Conservation (phyloP, 768 basidiomycete species). For the Hirschioporus abietinus region DNA sequence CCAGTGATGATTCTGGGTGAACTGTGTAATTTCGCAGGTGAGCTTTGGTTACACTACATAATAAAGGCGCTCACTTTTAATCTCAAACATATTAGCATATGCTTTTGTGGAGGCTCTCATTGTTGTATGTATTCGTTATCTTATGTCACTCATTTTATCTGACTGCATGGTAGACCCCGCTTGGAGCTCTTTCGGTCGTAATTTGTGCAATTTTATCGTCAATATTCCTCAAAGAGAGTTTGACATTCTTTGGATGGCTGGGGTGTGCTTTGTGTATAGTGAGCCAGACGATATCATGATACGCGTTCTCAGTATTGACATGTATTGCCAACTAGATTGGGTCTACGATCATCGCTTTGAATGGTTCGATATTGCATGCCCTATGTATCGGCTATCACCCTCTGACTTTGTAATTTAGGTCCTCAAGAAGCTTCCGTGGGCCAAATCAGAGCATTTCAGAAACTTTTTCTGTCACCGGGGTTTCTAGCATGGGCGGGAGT, state of each 20-base stretch:
- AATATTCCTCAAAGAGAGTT: conserved; percentile 86
- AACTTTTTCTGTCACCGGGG: conserved; percentile 75
- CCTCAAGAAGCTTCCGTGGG: conserved; percentile 68
- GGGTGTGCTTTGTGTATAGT: conserved; percentile 91
- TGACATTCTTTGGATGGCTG: conserved; percentile 96
- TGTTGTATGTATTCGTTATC: conserved; percentile 51
- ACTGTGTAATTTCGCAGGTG: conserved; percentile 81
- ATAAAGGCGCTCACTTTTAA: conserved; percentile 13
- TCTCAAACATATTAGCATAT: conserved; percentile 45
- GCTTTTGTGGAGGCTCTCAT: conserved; percentile 91
- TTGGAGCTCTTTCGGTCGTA: conserved; percentile 95
- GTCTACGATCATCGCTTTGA: conserved; percentile 85
- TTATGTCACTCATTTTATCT: conserved; percentile 9
- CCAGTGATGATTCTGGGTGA: conserved; percentile 91
- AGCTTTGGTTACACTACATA: conserved; percentile 31
- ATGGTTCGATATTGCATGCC: conserved; percentile 42
- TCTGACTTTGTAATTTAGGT: conserved; percentile 32
- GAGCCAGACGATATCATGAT: conserved; percentile 25
- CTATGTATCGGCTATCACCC: conserved; percentile 1
- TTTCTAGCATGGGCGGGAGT: conserved; percentile 70
- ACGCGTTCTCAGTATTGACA: conserved; percentile 6
- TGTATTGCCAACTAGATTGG: conserved; percentile 51
- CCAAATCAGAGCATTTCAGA: conserved; percentile 65
- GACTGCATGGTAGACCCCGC: conserved; percentile 59
- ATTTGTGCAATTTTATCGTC: conserved; percentile 91